Conservation (phyloP, 208 protist species). For the Angomonas desouzai region DNA sequence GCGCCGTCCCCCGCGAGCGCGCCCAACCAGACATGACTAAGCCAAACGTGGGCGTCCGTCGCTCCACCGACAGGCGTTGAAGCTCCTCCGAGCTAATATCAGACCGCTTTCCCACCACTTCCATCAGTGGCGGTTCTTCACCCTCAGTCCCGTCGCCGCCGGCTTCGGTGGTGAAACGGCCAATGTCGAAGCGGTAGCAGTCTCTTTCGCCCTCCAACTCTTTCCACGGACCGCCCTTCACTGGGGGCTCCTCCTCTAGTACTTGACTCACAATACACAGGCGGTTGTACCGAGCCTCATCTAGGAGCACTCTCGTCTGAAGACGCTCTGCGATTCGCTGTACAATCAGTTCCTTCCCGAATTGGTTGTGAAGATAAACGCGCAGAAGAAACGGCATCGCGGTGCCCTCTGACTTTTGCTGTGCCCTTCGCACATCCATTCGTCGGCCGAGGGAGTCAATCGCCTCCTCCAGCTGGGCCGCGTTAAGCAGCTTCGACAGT, state of each 20-base stretch:
- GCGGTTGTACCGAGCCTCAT: constrained; percentile 44
- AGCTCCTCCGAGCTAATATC: constrained; percentile 31
- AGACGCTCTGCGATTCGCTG: constrained; percentile 56
- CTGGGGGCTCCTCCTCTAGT: constrained; percentile 29
- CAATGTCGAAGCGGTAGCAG: constrained; percentile 30
- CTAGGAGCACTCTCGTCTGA: constrained; percentile 46
- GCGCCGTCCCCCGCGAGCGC: constrained; percentile 22
- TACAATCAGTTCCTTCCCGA: constrained; percentile 71
- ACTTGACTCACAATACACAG: constrained; percentile 33
- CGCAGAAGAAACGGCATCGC: constrained; percentile 24
- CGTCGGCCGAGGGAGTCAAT: constrained; percentile 65
- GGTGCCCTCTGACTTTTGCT: constrained; percentile 6
- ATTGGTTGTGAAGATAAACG: constrained; percentile 80
- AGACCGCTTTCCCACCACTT: constrained; percentile 46
- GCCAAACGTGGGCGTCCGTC: constrained; percentile 50
- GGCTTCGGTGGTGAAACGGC: constrained; percentile 31
- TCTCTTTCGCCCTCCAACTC: constrained; percentile 23
- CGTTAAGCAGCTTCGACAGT: constrained; percentile 58
- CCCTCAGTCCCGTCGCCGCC: not conserved
- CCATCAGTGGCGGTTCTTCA: no score
- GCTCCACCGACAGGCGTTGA: constrained; percentile 17
- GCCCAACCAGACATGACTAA: constrained; percentile 79
- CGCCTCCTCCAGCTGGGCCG: constrained; percentile 52
- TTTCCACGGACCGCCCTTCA: constrained; percentile 22
- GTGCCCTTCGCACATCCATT: constrained; percentile 32